phyloP scores from a whole-genome alignment of 2,329 filamentous ascomycete genomes.

The Tothia fuscella region DNA sequence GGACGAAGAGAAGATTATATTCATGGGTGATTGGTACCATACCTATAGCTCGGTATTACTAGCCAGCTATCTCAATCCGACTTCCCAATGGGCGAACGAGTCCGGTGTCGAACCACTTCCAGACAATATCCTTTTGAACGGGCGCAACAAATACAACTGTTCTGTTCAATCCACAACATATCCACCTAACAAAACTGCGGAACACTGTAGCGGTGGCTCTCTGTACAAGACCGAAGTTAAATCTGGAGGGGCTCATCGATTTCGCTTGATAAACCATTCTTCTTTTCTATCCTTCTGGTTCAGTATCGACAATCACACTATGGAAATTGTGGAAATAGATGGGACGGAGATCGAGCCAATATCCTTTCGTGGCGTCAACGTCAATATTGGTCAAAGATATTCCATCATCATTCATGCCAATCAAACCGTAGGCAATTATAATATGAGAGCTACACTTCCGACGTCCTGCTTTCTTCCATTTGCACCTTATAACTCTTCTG shows the following conservation, averaged over 20 bases:
- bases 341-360: background rate
- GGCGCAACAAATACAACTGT: conserved; percentile 1
- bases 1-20: background rate
- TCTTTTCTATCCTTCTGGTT: background rate
- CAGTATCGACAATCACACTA: conserved; percentile 3
- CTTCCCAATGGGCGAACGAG: background rate
- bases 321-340: conserved; percentile 1
- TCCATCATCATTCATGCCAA: background rate
- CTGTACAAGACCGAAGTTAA: background rate
- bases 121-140: background rate
- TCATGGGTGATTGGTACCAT: conserved; percentile 2
- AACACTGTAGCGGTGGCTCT: background rate
- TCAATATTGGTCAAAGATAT: background rate
- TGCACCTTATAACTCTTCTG: background rate
- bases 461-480: background rate
- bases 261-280: background rate
- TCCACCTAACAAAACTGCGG: background rate
- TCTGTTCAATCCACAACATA: background rate
- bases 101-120: background rate
- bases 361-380: background rate
- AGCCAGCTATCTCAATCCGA: background rate
- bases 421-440: background rate
- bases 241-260: background rate
- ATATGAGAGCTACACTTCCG: background rate
- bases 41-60: background rate